Evolutionary conservation across 2,329 filamentous ascomycete species (phyloP), one percentile per base, ranked within the genome.

Genomic region (Xylaria sp.): DNA sequence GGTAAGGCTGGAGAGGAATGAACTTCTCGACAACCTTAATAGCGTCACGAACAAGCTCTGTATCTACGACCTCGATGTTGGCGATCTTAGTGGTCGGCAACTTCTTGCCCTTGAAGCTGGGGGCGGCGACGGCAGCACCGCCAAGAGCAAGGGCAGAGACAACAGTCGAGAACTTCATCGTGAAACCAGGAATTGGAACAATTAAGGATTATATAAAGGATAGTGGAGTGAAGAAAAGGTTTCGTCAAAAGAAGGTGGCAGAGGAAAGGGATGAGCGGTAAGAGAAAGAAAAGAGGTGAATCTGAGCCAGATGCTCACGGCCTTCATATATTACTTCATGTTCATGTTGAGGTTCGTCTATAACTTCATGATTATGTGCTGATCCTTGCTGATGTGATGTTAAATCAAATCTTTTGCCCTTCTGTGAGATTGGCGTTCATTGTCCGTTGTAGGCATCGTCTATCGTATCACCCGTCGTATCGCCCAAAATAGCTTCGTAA

Each of bases 1-100:
- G 63, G 58, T 72, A 72, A 41, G 68, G 70, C 68, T 72, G 70
- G n/a, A 72, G 68, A 52, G 70, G 68, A 49, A 68, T 72, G 66
- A 72, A 72, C 49, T 66, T 58, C 68, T 71, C 64, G 43, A 71
- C 66, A 9, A 60, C 62, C 20, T 55, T 36, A 28, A 66, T 25
- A 41, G 68, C 70, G 31, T 71, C 56, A 33, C 65, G 68, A 33
- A 72, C 70, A 0, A 72, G 54, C 33, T 54, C 62, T 10, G 70
- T 72, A 51, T 72, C 60, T 57, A 72, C 60, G 41, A 72, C 70
- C 56, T 72, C 70, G 25, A 72, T 68, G 25, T 59, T 59, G 36
- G 68, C 70, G 48, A 72, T 69, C 56, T 54, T 72, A 3, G 65
- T 72, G 1, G 69, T 71, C 23, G 67, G 67, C 23, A 69, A 25